Conservation (phyloP, 1,284 basidiomycete genomes). For the Ceratobasidium sp. region DNA sequence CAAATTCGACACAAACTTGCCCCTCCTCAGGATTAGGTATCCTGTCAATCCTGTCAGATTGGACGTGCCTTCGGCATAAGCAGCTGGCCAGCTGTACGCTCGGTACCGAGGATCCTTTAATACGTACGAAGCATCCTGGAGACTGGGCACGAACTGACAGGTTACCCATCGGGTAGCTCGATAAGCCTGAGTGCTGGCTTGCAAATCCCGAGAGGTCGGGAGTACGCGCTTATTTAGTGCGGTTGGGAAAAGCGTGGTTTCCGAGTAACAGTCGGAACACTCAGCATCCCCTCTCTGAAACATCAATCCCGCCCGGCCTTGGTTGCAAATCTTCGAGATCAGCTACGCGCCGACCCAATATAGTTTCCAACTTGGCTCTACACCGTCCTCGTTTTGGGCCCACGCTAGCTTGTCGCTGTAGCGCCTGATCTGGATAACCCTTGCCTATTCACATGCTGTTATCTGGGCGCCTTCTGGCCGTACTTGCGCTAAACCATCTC, state of each 20-base stretch:
- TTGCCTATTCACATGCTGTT: too few relatives aligned
- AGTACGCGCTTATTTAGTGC: not conserved
- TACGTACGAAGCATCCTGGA: not conserved
- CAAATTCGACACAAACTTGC: not conserved
- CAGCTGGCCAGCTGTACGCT: not conserved
- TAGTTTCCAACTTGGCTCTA: too few relatives aligned
- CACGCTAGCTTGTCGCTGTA: too few relatives aligned
- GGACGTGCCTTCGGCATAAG: not conserved
- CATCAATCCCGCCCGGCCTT: too few relatives aligned
- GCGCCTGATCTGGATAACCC: too few relatives aligned
- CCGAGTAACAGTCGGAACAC: not conserved
- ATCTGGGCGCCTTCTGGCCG: too few relatives aligned
- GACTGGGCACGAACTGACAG: not conserved
- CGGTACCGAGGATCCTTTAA: not conserved
- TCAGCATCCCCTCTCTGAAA: too few relatives aligned
- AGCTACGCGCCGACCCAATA: too few relatives aligned
- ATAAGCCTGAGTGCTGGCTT: not conserved
- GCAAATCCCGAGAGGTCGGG: not conserved
- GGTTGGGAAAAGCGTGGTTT: not conserved
- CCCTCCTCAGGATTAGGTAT: not conserved
- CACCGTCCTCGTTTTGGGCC: too few relatives aligned
- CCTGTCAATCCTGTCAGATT: not conserved
- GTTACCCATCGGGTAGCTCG: not conserved
- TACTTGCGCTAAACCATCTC: too few relatives aligned
- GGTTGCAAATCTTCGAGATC: too few relatives aligned